These are phyloP conservation scores for Phytopythium oedochilum DNA, from an alignment of 352 stramenopile species.

Conservation along the genomic window DNA sequence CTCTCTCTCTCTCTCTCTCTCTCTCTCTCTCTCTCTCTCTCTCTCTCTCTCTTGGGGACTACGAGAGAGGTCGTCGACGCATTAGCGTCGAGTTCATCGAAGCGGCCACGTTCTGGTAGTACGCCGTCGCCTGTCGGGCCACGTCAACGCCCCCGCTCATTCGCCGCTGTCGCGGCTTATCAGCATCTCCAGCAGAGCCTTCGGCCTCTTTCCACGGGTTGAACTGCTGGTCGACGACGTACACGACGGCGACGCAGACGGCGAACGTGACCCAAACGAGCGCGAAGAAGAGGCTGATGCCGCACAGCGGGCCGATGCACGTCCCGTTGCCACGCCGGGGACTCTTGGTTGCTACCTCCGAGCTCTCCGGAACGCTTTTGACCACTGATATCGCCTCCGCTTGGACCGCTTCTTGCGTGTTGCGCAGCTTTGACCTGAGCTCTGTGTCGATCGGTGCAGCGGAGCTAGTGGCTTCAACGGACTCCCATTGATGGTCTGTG, in stretches of 20 bases:
- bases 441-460: neutral
- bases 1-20: no score
- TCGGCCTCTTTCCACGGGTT: neutral
- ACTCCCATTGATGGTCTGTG: neutral
- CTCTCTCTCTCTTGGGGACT: neutral
- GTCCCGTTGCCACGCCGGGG: neutral
- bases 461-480: neutral
- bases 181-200: neutral
- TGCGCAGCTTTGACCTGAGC: neutral
- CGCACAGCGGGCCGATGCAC: constrained; percentile 31
- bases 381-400: neutral
- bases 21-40: no score
- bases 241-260: constrained; percentile 31
- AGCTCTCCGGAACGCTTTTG: neutral
- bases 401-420: neutral
- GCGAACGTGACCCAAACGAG: constrained; percentile 27
- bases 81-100: constrained; percentile 3
- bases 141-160: neutral
- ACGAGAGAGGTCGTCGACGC: constrained; percentile 2
- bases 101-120: constrained; percentile 4
- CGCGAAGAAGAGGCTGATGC: constrained; percentile 35
- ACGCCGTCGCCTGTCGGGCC: constrained; percentile 3
- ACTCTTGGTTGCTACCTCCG: neutral
- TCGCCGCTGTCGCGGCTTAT: neutral
- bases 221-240: constrained; percentile 19